Conservation (phyloP, 768 basidiomycete species). For the Kwoniella dejecticola region DNA sequence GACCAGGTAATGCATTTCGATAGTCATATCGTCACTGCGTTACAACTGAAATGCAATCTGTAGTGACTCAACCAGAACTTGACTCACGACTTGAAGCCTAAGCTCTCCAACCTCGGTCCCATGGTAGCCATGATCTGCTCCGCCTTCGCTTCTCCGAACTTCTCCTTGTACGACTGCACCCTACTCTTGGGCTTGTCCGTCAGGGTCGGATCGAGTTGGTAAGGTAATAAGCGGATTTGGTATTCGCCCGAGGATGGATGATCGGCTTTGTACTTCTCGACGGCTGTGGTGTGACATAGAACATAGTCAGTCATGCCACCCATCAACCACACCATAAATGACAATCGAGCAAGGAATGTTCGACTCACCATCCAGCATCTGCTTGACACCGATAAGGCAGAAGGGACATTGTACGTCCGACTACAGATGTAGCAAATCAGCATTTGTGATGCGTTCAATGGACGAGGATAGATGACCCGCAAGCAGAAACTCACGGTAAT, state of each 20-base stretch:
- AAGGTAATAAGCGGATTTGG: slow-evolving; percentile 61
- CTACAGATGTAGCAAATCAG: slow-evolving; percentile 4
- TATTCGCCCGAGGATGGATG: slow-evolving; percentile 53
- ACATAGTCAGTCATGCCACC: background rate
- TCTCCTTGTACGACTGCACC: slow-evolving; percentile 37
- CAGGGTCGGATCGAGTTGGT: slow-evolving; percentile 58
- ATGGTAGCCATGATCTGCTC: slow-evolving; percentile 62
- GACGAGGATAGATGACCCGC: background rate
- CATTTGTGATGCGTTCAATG: background rate
- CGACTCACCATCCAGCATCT: slow-evolving; percentile 26
- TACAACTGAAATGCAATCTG: no score
- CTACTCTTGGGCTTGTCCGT: slow-evolving; percentile 43
- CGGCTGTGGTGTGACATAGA: slow-evolving; percentile 13
- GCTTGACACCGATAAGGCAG: slow-evolving; percentile 39
- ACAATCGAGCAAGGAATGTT: background rate
- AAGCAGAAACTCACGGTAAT: slow-evolving; percentile 34
- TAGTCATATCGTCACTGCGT: no score
- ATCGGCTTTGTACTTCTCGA: slow-evolving; percentile 46
- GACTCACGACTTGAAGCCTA: slow-evolving; percentile 65
- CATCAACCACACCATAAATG: no score
- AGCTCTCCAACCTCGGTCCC: slow-evolving; percentile 63
- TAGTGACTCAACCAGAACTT: no score
- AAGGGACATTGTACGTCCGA: slow-evolving; percentile 47
- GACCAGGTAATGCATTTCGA: background rate
- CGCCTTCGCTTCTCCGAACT: slow-evolving; percentile 63